Evolutionary conservation across 2,329 filamentous ascomycete genomes (phyloP).

Genomic region (Clonostachys chloroleuca): DNA sequence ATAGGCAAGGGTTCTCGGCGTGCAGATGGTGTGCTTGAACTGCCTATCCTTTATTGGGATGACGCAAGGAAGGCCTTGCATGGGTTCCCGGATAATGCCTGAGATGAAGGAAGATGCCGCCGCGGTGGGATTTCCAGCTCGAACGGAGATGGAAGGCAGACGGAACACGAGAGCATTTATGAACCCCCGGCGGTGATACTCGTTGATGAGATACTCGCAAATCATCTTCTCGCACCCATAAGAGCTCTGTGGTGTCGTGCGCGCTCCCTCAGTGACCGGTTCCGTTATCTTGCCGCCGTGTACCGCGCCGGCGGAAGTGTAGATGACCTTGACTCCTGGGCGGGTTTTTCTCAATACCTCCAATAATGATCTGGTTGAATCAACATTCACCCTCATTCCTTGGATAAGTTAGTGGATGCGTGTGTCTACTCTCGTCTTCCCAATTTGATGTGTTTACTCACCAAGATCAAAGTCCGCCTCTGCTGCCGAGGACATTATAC

Average conservation of each 20-base stretch:
- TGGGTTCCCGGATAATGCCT: constrained; percentile 53
- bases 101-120: constrained; percentile 54
- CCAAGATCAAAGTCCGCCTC: constrained; percentile 52
- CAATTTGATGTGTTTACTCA: constrained; percentile 17
- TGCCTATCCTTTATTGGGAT: constrained; percentile 36
- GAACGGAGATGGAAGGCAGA: constrained; percentile 56
- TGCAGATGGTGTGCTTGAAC: constrained; percentile 41
- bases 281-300: constrained; percentile 46
- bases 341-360: constrained; percentile 37
- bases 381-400: constrained; percentile 43
- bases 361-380: constrained; percentile 46
- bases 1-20: constrained; percentile 34
- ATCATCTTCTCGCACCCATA: constrained; percentile 62
- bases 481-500: constrained; percentile 59
- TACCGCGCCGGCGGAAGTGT: constrained; percentile 54
- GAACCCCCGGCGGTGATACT: constrained; percentile 40
- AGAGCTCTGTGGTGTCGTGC: constrained; percentile 50
- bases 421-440: too few relatives aligned
- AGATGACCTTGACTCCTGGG: constrained; percentile 49
- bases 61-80: constrained; percentile 33
- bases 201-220: constrained; percentile 37
- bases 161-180: constrained; percentile 53
- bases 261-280: constrained; percentile 31
- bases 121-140: constrained; percentile 55
- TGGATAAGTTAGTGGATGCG: neutral